phyloP scores from a whole-genome alignment of 2,329 filamentous ascomycete genomes.

The Coleophoma crateriformis region DNA sequence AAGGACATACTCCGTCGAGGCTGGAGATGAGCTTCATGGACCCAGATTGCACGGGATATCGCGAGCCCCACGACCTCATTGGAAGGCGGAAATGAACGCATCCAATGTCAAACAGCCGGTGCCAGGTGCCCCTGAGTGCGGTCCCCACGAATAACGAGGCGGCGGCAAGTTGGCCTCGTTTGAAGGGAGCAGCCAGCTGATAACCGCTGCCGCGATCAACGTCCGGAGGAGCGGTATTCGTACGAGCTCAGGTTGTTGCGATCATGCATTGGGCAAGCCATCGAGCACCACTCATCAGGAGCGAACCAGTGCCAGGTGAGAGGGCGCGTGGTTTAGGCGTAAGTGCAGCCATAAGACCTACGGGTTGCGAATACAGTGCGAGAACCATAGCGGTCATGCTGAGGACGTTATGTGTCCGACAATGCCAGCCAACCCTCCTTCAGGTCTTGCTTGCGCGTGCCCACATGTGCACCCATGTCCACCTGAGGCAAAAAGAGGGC shows the following conservation, averaged over 20 bases:
- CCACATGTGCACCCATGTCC: too few species aligned
- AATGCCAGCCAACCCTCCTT: too few species aligned
- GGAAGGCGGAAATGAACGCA: constrained; percentile 1
- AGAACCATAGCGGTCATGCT: not conserved
- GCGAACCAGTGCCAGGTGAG: too few species aligned
- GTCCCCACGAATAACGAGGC: not conserved
- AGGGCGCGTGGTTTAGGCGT: too few species aligned
- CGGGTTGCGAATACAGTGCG: not conserved
- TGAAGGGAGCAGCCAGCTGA: not conserved
- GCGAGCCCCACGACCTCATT: not conserved
- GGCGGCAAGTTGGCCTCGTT: not conserved
- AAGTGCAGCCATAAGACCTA: too few species aligned
- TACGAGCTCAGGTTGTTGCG: too few species aligned
- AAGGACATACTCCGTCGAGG: too few species aligned
- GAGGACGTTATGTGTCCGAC: too few species aligned
- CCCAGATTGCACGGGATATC: not conserved
- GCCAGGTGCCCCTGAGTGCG: not conserved
- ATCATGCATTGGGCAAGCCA: too few species aligned
- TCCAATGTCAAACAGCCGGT: constrained; percentile 4
- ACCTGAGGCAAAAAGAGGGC: not conserved
- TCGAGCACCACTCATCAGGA: too few species aligned
- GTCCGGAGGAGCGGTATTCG: not conserved
- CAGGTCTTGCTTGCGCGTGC: too few species aligned
- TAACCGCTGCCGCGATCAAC: not conserved
- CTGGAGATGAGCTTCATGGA: too few species aligned